Evolutionary conservation across 2,329 filamentous ascomycete species (phyloP).

Genomic region (Apiospora saccharicola): DNA sequence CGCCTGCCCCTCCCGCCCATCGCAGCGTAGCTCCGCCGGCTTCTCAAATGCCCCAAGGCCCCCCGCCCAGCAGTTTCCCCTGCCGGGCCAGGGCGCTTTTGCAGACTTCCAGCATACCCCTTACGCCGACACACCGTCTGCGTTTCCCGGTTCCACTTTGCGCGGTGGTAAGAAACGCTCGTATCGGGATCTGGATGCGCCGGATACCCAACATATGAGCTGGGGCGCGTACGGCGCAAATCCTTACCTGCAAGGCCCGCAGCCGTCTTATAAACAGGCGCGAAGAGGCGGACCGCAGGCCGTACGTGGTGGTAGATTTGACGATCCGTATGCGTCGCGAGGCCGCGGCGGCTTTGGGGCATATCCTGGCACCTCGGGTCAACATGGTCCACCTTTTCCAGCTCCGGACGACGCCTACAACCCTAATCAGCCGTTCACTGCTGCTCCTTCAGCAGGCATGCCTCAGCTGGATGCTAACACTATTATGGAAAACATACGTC

Average conservation of each 20-base stretch:
- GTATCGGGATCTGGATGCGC: constrained; percentile 61
- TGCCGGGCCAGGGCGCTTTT: background rate
- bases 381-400: constrained; percentile 31
- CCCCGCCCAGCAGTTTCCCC: constrained; percentile 24
- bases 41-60: constrained; percentile 22
- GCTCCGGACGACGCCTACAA: constrained; percentile 30
- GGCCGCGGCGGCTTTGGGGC: constrained; percentile 32
- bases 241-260: constrained; percentile 37
- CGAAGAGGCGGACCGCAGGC: constrained; percentile 57
- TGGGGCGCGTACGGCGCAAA: constrained; percentile 34
- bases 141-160: constrained; percentile 27
- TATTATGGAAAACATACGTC: constrained; percentile 67
- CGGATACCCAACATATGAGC: constrained; percentile 42
- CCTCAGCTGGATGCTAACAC: constrained; percentile 65
- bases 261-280: constrained; percentile 65
- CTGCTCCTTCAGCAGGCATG: constrained; percentile 40
- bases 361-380: constrained; percentile 27
- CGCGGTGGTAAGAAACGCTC: constrained; percentile 58
- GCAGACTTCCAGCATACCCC: constrained; percentile 25
- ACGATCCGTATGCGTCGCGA: constrained; percentile 42
- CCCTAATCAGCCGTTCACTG: constrained; percentile 36
- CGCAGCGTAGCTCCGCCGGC: constrained; percentile 24
- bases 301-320: constrained; percentile 45
- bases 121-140: constrained; percentile 28
- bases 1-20: constrained; percentile 47